A percentile compares a stretch with the other conserved stretches of the same genome.
Conservation (phyloP, 2,329 filamentous ascomycete species). For the Exophiala calicioides region DNA sequence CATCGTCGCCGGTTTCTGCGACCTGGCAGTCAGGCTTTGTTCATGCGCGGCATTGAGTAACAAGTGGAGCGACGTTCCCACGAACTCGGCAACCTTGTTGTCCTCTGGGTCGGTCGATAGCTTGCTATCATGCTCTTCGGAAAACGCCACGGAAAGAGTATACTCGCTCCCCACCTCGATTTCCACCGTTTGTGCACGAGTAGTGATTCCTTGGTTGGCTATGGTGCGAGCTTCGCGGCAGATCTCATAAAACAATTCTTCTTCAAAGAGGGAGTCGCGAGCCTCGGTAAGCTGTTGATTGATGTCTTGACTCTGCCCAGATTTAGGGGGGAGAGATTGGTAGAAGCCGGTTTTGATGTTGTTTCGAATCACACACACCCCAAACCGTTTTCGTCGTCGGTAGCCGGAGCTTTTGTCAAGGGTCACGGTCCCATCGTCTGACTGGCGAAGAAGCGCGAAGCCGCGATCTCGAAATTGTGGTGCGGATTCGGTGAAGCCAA, state of each 20-base stretch:
- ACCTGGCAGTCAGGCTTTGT: constrained; percentile 69
- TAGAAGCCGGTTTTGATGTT: constrained; percentile 20
- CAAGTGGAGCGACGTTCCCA: constrained; percentile 69
- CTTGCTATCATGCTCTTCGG: constrained; percentile 56
- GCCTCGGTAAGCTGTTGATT: constrained; percentile 37
- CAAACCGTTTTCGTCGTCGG: constrained; percentile 60
- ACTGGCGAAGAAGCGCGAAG: constrained; percentile 75
- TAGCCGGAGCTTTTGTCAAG: constrained; percentile 62
- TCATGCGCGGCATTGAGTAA: constrained; percentile 78
- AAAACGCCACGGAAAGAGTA: constrained; percentile 68
- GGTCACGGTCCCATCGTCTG: constrained; percentile 71
- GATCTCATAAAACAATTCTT: constrained; percentile 88
- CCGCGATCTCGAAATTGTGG: constrained; percentile 66
- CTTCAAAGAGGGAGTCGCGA: constrained; percentile 57
- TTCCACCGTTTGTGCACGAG: constrained; percentile 59
- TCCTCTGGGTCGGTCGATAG: constrained; percentile 36
- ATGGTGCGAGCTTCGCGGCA: constrained; percentile 76
- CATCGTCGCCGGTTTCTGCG: constrained; percentile 60
- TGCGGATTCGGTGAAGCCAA: constrained; percentile 77
- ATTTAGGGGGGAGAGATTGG: background rate
- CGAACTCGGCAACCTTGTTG: constrained; percentile 61
- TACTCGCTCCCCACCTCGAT: constrained; percentile 56
- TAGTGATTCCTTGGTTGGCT: constrained; percentile 68
- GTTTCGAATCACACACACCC: constrained; percentile 50
- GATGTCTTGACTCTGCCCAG: constrained; percentile 33